Conservation (phyloP, 495 filamentous ascomycete genomes). For the Pyrenula massariospora region DNA sequence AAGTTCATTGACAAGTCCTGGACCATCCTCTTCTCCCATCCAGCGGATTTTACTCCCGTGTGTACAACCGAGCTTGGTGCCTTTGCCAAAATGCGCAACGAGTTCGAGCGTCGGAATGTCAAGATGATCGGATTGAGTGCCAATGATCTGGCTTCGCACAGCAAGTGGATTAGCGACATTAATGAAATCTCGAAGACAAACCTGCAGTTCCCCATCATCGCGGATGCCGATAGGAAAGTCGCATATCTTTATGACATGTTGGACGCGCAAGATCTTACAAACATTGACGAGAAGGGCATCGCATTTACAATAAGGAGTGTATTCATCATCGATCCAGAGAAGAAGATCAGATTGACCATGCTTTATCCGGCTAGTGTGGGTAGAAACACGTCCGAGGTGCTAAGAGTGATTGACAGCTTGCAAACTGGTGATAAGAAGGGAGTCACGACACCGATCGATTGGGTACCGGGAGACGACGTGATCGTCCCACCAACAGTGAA, state of each 20-base stretch:
- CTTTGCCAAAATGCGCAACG: slow-evolving; percentile 48
- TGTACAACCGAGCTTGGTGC: slow-evolving; percentile 62
- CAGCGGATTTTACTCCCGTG: slow-evolving; percentile 59
- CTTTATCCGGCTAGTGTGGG: slow-evolving; percentile 57
- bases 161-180: slow-evolving; percentile 54
- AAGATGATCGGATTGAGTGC: slow-evolving; percentile 60
- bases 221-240: slow-evolving; percentile 52
- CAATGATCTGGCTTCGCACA: slow-evolving; percentile 47
- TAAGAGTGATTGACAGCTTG: slow-evolving; percentile 54
- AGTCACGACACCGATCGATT: slow-evolving; percentile 53
- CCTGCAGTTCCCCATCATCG: slow-evolving; percentile 57
- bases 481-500: slow-evolving; percentile 53
- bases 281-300: slow-evolving; percentile 44
- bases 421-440: slow-evolving; percentile 53
- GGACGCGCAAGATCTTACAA: slow-evolving; percentile 41
- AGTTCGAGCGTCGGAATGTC: slow-evolving; percentile 50
- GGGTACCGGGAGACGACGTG: slow-evolving; percentile 52
- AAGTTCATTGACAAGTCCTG: slow-evolving; percentile 46
- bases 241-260: slow-evolving; percentile 61
- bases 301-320: slow-evolving; percentile 59
- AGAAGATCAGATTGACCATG: slow-evolving; percentile 59
- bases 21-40: slow-evolving; percentile 59
- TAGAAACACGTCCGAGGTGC: slow-evolving; percentile 52
- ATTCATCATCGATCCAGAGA: slow-evolving; percentile 57
- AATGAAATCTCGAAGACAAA: slow-evolving; percentile 45